Conservation (phyloP, 106 monocot genomes). For the Dactylorhiza incarnata region DNA sequence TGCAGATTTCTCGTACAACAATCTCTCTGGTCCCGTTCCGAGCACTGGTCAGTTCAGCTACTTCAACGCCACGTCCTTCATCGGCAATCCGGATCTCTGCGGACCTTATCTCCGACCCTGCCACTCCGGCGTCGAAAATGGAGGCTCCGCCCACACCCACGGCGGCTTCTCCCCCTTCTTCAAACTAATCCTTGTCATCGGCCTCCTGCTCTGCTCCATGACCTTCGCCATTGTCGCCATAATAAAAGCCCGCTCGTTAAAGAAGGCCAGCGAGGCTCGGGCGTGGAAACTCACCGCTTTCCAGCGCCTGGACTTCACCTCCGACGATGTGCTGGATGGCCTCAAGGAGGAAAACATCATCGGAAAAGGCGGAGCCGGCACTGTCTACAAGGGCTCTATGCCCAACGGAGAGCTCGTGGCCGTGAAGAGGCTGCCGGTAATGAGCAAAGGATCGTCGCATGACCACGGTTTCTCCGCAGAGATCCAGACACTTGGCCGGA, state of each 20-base stretch:
- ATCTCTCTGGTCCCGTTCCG: conserved; percentile 79
- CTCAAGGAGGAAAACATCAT: conserved; percentile 66
- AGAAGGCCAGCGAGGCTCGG: conserved; percentile 44
- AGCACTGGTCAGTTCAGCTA: conserved; percentile 91
- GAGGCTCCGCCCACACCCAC: conserved; percentile 11
- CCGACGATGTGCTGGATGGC: conserved; percentile 48
- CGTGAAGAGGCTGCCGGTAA: conserved; percentile 53
- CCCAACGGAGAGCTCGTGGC: conserved; percentile 58
- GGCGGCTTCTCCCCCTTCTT: conserved; percentile 41
- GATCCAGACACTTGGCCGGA: conserved; percentile 60
- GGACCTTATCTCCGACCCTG: conserved; percentile 67
- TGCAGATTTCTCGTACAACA: conserved; percentile 86
- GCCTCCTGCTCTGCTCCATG: conserved; percentile 52
- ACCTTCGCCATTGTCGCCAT: conserved; percentile 50
- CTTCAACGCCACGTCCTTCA: conserved; percentile 88
- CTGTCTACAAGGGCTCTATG: conserved; percentile 59
- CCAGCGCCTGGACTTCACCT: conserved; percentile 56
- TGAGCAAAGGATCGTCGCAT: conserved; percentile 43
- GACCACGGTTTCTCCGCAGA: conserved; percentile 64
- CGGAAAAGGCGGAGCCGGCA: conserved; percentile 64
- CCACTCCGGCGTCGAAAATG: conserved; percentile 6
- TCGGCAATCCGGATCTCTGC: conserved; percentile 72
- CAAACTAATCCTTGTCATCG: conserved; percentile 60
- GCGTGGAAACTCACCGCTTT: conserved; percentile 65
- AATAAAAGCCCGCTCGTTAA: conserved; percentile 62